Conservation (phyloP, 257 asterid genomes). For the Euphrasia confusa region DNA sequence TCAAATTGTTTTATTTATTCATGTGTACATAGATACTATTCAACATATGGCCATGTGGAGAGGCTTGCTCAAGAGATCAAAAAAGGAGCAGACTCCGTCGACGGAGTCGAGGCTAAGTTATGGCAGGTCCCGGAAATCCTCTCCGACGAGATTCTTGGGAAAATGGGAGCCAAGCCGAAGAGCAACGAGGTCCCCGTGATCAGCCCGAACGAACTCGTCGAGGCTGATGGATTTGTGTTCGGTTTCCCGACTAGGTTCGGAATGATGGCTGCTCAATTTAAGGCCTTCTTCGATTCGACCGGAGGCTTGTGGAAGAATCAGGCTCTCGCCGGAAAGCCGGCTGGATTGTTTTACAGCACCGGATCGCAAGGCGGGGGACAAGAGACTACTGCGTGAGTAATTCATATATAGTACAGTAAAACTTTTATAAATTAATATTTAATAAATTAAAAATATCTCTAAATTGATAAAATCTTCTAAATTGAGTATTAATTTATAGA, state of each 20-base stretch:
- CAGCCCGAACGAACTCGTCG: slow-evolving; percentile 53
- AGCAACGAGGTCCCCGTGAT: slow-evolving; percentile 46
- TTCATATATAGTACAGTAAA: neutral
- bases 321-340: slow-evolving; percentile 83
- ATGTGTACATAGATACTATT: slow-evolving; percentile 44
- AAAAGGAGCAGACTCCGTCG: slow-evolving; percentile 64
- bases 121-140: slow-evolving; percentile 84
- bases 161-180: slow-evolving; percentile 75
- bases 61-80: slow-evolving; percentile 68
- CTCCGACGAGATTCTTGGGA: slow-evolving; percentile 55
- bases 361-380: slow-evolving; percentile 56
- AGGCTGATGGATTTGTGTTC: slow-evolving; percentile 69
- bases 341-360: slow-evolving; percentile 50
- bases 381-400: slow-evolving; percentile 62
- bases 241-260: slow-evolving; percentile 65
- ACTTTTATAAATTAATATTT: too few species aligned
- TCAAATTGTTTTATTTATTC: neutral
- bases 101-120: slow-evolving; percentile 70
- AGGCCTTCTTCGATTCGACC: slow-evolving; percentile 46
- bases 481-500: too few species aligned
- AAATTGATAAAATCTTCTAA: too few species aligned
- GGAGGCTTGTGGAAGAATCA: slow-evolving; percentile 82
- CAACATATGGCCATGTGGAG: slow-evolving; percentile 73
- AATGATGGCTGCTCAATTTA: too few species aligned
- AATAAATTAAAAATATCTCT: too few species aligned